Percentiles rank a stretch among this genome's conserved stretches.
Evolutionary conservation across 2,329 filamentous ascomycete genomes (phyloP).

Genomic region (Fusarium sp.): DNA sequence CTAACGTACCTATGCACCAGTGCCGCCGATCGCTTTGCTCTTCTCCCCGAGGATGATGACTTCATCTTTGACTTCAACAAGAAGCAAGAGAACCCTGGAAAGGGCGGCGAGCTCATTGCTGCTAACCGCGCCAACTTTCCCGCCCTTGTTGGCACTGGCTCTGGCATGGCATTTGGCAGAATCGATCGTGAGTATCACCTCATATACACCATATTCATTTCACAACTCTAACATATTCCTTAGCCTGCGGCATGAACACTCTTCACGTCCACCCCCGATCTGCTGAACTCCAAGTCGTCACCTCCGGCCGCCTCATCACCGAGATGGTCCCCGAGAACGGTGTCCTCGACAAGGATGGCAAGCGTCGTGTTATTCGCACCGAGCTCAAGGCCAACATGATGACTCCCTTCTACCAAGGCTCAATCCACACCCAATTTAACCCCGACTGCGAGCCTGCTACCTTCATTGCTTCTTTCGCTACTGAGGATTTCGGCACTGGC

Average conservation of each 20-base stretch:
- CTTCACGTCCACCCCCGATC: constrained; percentile 68
- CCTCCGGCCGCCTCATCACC: constrained; percentile 62
- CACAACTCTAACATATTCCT: constrained; percentile 33
- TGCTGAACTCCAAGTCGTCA: constrained; percentile 66
- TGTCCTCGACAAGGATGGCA: constrained; percentile 54
- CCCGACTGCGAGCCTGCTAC: constrained; percentile 64
- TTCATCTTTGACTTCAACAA: constrained; percentile 65
- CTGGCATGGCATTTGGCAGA: constrained; percentile 65
- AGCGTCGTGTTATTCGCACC: constrained; percentile 59
- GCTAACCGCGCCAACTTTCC: constrained; percentile 70
- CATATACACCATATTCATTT: background rate
- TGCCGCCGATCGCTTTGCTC: constrained; percentile 58
- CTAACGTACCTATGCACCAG: constrained; percentile 49
- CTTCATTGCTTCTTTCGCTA: constrained; percentile 64
- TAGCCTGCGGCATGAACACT: constrained; percentile 68
- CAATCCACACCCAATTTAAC: constrained; percentile 69
- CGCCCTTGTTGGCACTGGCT: constrained; percentile 65
- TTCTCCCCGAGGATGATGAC: constrained; percentile 59
- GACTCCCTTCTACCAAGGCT: constrained; percentile 67
- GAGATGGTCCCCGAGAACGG: constrained; percentile 68
- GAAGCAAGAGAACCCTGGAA: constrained; percentile 40
- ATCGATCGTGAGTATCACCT: constrained; percentile 54
- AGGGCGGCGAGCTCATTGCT: constrained; percentile 63
- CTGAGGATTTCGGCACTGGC: constrained; percentile 66
- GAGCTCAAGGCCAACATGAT: constrained; percentile 61